Evolutionary conservation across 371 early-diverging fungal species (phyloP), one percentile per base, ranked within the genome.

Genomic region (Modicella reniformis): DNA sequence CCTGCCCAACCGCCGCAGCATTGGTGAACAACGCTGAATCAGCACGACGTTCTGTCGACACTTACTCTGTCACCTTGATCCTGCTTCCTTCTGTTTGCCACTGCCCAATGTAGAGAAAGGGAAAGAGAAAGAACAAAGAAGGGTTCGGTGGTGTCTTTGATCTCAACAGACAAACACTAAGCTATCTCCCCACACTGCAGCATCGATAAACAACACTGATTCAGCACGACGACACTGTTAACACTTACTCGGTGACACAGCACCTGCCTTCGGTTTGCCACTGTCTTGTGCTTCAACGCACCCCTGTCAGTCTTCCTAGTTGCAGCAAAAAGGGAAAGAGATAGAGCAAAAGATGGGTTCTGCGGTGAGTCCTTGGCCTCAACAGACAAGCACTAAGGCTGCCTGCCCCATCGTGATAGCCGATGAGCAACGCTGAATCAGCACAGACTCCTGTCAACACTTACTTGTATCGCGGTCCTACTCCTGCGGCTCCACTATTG

Each of bases 161-260:
- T 17, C 50, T 50, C 50, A 50, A 50, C 50, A 19, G 48, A 48
- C 48, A 19, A 48, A 48, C 48, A 48, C 50, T 26, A 50, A 50
- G 50, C 25, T 4, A 50, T 25, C 50, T 50, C 50, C 50, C 15
- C 50, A 5, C 50, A 13, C 25, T 50, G 50, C 50, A 50, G 50
- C 25, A 50, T 50, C 50, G 3, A 50, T 50, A 26, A 50, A 26
- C 50, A 50, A 50, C 50, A 50, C 50, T 50, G 50, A 50, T 19
- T 50, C 50, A 25, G 50, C 50, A 50, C 50, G 17, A 50, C 25
- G n/a, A n/a, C n/a, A n/a, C 37, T 37, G 37, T 37, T 13, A 37
- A 8, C 37, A 13, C 37, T 37, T 37, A 37, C 37, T 37, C 37
- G 37, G 37, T 37, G 37, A 13, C 37, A 6, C 37, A 6, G 37